Base-by-base conservation (phyloP, 2,329 filamentous ascomycete genomes). In the Plenodomus tracheiphilus region DNA sequence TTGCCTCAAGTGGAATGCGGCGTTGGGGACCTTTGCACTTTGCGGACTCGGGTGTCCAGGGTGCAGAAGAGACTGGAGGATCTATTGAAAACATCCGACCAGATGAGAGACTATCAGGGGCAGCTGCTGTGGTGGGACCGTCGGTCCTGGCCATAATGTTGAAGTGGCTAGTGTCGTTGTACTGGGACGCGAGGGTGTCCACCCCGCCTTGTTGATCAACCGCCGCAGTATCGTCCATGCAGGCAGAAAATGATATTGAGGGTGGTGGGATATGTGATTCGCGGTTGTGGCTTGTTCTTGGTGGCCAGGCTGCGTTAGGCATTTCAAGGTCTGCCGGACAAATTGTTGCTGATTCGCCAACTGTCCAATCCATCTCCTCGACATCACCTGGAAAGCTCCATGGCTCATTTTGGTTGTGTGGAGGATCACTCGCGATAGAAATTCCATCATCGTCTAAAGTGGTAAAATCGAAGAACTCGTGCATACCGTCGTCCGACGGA, bases 381-480 rank as follows among this genome's bases (percentile, higher is more conserved):
- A 60, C 50, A 36, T 54, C 37, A 11, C 53, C 45, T 17, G 30
- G 15, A 13, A 42, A 19, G 21, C 18, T 16, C 13, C 30, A 44
- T 3, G 30, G 4, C 10, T 50, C 21, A 19, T 39, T n/a, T 38
- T 45, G 22, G 9, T 38, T 43, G 17, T 50, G 35, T 11, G 18
- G 20, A 28, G n/a, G 7, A 16, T 16, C 39, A 37, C 19, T 22
- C 28, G 17, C 18, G 20, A 16, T 30, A 11, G 56, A 46, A n/a
- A 39, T 6, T 19, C 35, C 43, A 41, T 68, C 60, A 15, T 53
- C 48, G 21, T 69, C 65, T 30, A 69, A 50, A 19, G 55, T 57
- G n/a, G 58, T 54, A 50, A 71, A 71, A 47, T 71, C 68, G 47
- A 71, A 71, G 58, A 71, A 71, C 35, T 70, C 68, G 21, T 70